A percentile compares a stretch with the other conserved stretches of the same genome.
Evolutionary conservation across 805 yeast species (phyloP).

Genomic region (Geotrichum ghanense): DNA sequence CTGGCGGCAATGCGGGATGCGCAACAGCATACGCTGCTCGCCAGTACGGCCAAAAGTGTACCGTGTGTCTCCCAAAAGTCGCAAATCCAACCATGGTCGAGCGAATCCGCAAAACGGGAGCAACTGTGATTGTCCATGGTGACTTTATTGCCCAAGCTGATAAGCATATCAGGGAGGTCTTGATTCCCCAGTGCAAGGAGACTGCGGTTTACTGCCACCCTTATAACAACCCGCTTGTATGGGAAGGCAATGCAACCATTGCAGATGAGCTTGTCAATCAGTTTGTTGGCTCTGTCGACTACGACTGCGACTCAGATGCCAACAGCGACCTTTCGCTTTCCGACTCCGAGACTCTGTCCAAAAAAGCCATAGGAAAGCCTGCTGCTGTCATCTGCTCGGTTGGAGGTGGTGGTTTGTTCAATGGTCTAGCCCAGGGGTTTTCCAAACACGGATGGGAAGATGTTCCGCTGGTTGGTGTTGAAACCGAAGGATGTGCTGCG

Average conservation of each 20-base stretch:
- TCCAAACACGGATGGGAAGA: conserved; percentile 38
- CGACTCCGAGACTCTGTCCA: neutral
- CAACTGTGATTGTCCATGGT: conserved; percentile 50
- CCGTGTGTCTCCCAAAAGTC: conserved; percentile 46
- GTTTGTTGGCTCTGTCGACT: conserved; percentile 7
- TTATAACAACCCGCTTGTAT: conserved; percentile 82
- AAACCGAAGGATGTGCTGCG: conserved; percentile 53
- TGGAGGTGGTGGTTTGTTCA: conserved; percentile 92
- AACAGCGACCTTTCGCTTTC: neutral
- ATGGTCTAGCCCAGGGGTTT: conserved; percentile 79
- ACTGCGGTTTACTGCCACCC: conserved; percentile 84
- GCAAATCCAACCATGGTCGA: conserved; percentile 36
- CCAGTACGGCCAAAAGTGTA: conserved; percentile 44
- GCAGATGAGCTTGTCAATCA: conserved; percentile 83
- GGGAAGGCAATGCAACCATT: conserved; percentile 93
- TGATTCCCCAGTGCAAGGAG: conserved; percentile 41
- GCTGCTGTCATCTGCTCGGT: conserved; percentile 83
- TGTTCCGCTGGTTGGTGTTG: conserved; percentile 37
- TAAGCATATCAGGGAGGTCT: conserved; percentile 65
- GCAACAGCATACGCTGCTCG: conserved; percentile 91
- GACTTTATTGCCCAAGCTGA: conserved; percentile 70
- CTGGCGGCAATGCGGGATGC: conserved; percentile 96
- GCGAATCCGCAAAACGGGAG: conserved; percentile 38
- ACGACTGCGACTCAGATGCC: neutral
- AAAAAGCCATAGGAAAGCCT: conserved; percentile 43